Percentiles rank a stretch among this genome's conserved stretches.
These are phyloP conservation scores for Hericium erinaceus DNA, from an alignment of 768 basidiomycete genomes.

Conservation along the genomic window DNA sequence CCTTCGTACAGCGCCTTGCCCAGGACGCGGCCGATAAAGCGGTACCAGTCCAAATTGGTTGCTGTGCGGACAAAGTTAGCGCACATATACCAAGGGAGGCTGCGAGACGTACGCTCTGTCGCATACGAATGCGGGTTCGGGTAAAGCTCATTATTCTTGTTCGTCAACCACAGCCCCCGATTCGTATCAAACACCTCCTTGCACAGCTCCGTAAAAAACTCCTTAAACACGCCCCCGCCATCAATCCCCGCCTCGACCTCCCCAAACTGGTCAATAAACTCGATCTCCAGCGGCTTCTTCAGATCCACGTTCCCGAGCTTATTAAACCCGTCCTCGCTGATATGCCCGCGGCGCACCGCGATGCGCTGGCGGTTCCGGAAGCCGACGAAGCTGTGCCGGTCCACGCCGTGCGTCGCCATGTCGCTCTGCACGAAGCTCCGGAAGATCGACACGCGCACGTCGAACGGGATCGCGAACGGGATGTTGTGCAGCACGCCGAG, in stretches of 20 bases:
- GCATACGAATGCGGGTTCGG: slow-evolving; percentile 92
- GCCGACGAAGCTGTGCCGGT: not conserved
- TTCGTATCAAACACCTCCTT: slow-evolving; percentile 95
- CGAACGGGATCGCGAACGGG: slow-evolving; percentile 92
- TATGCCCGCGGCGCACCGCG: slow-evolving; percentile 59
- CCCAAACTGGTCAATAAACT: slow-evolving; percentile 88
- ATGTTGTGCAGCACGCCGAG: slow-evolving; percentile 91
- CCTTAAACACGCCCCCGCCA: slow-evolving; percentile 96
- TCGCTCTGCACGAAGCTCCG: slow-evolving; percentile 74
- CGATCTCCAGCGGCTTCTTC: slow-evolving; percentile 77
- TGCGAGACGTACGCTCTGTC: slow-evolving; percentile 56
- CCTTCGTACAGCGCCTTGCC: slow-evolving; percentile 97
- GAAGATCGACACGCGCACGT: slow-evolving; percentile 84
- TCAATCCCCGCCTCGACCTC: slow-evolving; percentile 87
- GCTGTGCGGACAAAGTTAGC: slow-evolving; percentile 29
- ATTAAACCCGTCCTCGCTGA: slow-evolving; percentile 91
- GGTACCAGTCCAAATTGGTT: slow-evolving; percentile 85
- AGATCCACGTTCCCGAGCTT: slow-evolving; percentile 67
- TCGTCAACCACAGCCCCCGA: slow-evolving; percentile 89
- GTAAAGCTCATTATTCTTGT: slow-evolving; percentile 87
- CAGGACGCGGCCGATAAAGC: slow-evolving; percentile 86
- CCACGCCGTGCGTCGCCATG: slow-evolving; percentile 17
- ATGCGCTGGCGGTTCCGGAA: slow-evolving; percentile 23
- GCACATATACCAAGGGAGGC: not conserved
- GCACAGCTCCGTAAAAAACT: slow-evolving; percentile 87